phyloP scores from a whole-genome alignment of 169 alveolate genomes.

The Cryptosporidium bovis region DNA sequence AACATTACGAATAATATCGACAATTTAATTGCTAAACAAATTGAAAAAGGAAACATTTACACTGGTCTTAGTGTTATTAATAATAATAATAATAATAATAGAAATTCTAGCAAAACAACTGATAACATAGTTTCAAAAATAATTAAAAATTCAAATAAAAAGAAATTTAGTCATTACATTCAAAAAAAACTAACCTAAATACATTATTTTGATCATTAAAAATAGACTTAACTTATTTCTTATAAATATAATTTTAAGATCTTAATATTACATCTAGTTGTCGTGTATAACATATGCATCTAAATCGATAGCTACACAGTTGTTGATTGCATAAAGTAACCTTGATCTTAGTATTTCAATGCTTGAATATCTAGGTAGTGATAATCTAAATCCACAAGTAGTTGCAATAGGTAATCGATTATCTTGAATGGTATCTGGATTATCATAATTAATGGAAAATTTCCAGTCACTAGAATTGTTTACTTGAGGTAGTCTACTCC shows the following conservation, averaged over 20 bases:
- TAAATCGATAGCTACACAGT: conserved; percentile 91
- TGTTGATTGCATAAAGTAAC: conserved; percentile 87
- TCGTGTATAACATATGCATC: conserved; percentile 89
- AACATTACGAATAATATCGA: conserved; percentile 4
- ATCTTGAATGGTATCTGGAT: conserved; percentile 78
- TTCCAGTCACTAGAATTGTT: conserved; percentile 86
- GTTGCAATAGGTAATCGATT: conserved; percentile 90
- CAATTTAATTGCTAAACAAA: too few species aligned
- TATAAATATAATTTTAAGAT: background rate
- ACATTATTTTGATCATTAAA: background rate
- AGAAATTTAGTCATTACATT: background rate
- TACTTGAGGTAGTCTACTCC: conserved; percentile 90
- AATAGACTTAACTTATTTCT: background rate
- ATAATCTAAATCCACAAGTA: conserved; percentile 90
- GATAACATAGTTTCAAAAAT: conserved; percentile 38
- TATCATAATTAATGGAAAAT: conserved; percentile 86
- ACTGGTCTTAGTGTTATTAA: too few species aligned
- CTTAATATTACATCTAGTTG: background rate
- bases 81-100: too few species aligned
- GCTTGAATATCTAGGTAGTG: conserved; percentile 88
- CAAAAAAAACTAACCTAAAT: background rate
- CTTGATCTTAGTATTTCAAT: conserved; percentile 85
- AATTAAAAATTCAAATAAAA: conserved; percentile 15
- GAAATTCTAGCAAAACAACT: background rate
- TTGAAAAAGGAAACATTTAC: too few species aligned